Evolutionary conservation across 176 grass and related monocot genomes (phyloP), one percentile per base, ranked within the genome.

Genomic region (Oryza officinalis): DNA sequence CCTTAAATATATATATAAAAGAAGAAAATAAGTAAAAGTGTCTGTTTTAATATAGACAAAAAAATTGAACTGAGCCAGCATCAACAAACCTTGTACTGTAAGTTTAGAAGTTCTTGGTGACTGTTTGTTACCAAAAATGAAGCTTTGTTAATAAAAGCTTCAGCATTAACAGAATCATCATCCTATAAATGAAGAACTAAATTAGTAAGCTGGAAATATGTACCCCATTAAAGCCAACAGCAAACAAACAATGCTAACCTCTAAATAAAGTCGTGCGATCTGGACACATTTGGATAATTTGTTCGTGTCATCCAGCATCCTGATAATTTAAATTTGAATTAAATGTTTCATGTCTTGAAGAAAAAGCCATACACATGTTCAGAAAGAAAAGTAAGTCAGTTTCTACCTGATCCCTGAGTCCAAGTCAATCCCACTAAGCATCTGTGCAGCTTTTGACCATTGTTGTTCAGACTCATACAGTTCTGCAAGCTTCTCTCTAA

Each of bases 111-210:
- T 81, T 99, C 97, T 61, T 99, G 91, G 22, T 89, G 92, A 75
- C 97, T 99, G 52, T 76, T 88, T 63, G 88, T 96, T 20, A 99
- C 93, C 75, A 99, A 89, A 89, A 99, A 99, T 25, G 97, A 99
- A 84, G 97, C 97, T 92, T 96, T 99, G 77, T 99, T 96, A 69
- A 99, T 99, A 89, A 96, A 99, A 78, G 89, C 91, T 80, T 96
- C 97, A 28, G 97, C 97, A 91, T 93, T 99, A 60, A 92, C 89
- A 47, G 93, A 91, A 89, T 99, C 93, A 74, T 99, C 97, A 87
- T 99, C 97, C 97, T 99, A 57, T 44, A 80, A 68, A 50, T 45
- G 17, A 77, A 83, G 9, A 44, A 84, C 20, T 31, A 83, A 28
- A 72, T 84, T 67, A 69, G 40, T 78, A 20, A 78, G 27, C 5